Conservation (phyloP, 768 basidiomycete genomes). For the Agrocybe chaxingu region DNA sequence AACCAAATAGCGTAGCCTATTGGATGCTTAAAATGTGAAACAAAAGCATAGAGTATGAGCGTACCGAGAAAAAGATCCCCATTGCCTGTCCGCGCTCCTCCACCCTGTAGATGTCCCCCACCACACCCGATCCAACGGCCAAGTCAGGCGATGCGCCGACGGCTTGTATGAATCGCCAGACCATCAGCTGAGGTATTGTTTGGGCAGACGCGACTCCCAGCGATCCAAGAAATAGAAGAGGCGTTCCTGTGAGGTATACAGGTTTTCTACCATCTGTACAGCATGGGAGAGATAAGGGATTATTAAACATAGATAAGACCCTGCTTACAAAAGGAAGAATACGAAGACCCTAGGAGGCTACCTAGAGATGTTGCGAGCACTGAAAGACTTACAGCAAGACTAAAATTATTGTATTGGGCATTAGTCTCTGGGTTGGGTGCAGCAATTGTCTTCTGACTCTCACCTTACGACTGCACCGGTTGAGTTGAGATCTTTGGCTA, state of each 20-base stretch:
- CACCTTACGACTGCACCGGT: slow-evolving; percentile 19
- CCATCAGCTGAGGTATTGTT: slow-evolving; percentile 43
- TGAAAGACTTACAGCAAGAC: slow-evolving; percentile 29
- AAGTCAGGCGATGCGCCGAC: slow-evolving; percentile 54
- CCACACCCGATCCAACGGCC: slow-evolving; percentile 52
- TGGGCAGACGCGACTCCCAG: slow-evolving; percentile 50
- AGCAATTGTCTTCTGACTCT: neutral
- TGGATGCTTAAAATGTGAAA: neutral
- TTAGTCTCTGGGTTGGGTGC: neutral
- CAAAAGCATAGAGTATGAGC: slow-evolving; percentile 1
- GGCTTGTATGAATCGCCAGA: slow-evolving; percentile 62
- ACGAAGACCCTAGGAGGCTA: slow-evolving; percentile 25
- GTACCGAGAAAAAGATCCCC: slow-evolving; percentile 51
- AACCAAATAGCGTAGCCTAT: slow-evolving; percentile 54
- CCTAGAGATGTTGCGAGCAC: slow-evolving; percentile 29
- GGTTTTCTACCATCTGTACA: slow-evolving; percentile 59
- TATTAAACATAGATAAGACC: no score
- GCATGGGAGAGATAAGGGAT: no score
- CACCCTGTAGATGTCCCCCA: slow-evolving; percentile 61
- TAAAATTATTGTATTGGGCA: neutral
- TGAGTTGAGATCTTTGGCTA: slow-evolving; percentile 20
- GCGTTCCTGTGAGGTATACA: slow-evolving; percentile 55
- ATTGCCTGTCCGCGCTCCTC: slow-evolving; percentile 58
- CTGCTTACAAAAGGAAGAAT: slow-evolving; percentile 15
- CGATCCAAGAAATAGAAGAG: slow-evolving; percentile 54